phyloP scores from a whole-genome alignment of 768 basidiomycete species.

The Suillus alpinus region DNA sequence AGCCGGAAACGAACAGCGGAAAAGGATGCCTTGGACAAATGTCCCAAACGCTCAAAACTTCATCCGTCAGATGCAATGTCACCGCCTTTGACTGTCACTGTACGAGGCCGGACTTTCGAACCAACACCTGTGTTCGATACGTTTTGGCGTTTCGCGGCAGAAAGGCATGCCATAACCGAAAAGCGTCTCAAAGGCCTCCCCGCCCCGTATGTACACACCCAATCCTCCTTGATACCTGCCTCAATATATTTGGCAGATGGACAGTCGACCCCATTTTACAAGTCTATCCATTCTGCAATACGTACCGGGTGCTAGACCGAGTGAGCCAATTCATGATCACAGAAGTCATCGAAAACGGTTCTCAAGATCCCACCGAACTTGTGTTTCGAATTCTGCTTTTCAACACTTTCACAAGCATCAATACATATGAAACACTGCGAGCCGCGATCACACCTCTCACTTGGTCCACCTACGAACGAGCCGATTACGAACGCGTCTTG shows the following conservation, averaged over 20 bases:
- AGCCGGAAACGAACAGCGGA: constrained; percentile 22
- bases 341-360: constrained; percentile 69
- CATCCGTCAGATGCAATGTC: constrained; percentile 9
- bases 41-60: constrained; percentile 26
- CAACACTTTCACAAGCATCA: constrained; percentile 67
- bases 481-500: constrained; percentile 54
- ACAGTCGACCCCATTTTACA: constrained; percentile 60
- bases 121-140: constrained; percentile 58
- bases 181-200: constrained; percentile 47
- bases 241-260: constrained; percentile 47
- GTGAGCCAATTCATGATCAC: constrained; percentile 64
- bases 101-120: constrained; percentile 38
- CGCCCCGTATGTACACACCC: constrained; percentile 45
- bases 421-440: constrained; percentile 66
- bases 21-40: constrained; percentile 1
- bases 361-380: constrained; percentile 57
- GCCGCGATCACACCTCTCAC: constrained; percentile 53
- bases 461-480: constrained; percentile 56
- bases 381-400: constrained; percentile 73
- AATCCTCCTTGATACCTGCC: neutral
- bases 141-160: constrained; percentile 57
- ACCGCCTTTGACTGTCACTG: constrained; percentile 28
- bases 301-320: constrained; percentile 72
- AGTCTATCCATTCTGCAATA: constrained; percentile 65
- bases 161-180: constrained; percentile 57